Conservation (phyloP, 805 yeast species). For the Hanseniaspora clermontiae region DNA sequence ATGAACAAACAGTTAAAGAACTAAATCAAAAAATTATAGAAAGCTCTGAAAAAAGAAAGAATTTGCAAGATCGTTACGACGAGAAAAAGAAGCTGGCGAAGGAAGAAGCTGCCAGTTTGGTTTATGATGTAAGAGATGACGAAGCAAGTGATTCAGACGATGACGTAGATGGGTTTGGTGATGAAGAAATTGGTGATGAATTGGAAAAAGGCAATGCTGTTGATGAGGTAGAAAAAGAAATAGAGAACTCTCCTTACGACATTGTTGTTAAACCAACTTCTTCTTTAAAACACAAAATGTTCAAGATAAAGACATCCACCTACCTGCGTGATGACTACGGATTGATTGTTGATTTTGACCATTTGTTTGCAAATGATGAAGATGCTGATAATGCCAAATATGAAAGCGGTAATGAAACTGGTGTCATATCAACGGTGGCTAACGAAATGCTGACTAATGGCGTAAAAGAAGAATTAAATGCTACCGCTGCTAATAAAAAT, state of each 20-base stretch:
- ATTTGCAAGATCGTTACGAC: slow-evolving; percentile 19
- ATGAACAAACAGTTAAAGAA: slow-evolving; percentile 13
- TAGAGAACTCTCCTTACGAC: slow-evolving; percentile 22
- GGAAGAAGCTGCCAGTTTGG: slow-evolving; percentile 13
- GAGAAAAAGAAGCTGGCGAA: slow-evolving; percentile 14
- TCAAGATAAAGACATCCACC: slow-evolving; percentile 54
- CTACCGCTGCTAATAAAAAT: slow-evolving; percentile 19
- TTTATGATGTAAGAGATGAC: slow-evolving; percentile 20
- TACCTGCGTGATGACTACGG: slow-evolving; percentile 74
- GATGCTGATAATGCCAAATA: slow-evolving; percentile 25
- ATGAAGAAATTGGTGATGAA: slow-evolving; percentile 23
- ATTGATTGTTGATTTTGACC: slow-evolving; percentile 51
- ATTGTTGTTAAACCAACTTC: slow-evolving; percentile 19
- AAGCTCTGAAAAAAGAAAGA: slow-evolving; percentile 20
- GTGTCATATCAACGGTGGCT: background rate
- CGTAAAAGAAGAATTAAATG: slow-evolving; percentile 19
- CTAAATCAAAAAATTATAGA: slow-evolving; percentile 8
- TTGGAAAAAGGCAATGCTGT: slow-evolving; percentile 18
- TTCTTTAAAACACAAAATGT: slow-evolving; percentile 43
- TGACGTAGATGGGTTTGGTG: background rate
- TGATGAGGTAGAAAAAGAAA: slow-evolving; percentile 19
- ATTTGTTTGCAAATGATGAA: slow-evolving; percentile 33
- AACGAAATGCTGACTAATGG: slow-evolving; percentile 6
- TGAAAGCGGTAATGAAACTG: background rate
- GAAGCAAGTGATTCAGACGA: slow-evolving; percentile 25